Base-by-base conservation (phyloP, 1,284 basidiomycete species). In the Takashimella tepidaria region DNA sequence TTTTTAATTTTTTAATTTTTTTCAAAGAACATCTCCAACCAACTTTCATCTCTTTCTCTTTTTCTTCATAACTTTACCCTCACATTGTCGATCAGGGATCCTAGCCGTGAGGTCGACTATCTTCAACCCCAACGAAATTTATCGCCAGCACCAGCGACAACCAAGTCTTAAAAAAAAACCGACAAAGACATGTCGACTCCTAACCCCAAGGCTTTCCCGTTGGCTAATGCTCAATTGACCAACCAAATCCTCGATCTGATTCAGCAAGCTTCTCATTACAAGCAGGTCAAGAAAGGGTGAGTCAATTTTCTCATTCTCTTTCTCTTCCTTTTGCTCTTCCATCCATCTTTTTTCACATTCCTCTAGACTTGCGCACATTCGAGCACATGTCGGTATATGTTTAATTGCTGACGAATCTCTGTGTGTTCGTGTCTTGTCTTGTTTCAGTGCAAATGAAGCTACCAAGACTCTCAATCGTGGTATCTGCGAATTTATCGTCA, bases 391-490 rank as follows among this genome's bases (percentile, higher is more conserved):
- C n/a, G n/a, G n/a, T n/a, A n/a, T n/a, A n/a, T n/a, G n/a, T n/a
- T n/a, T n/a, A n/a, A n/a, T n/a, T n/a, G n/a, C n/a, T n/a, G n/a
- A n/a, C n/a, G n/a, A n/a, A n/a, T n/a, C n/a, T n/a, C n/a, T n/a
- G n/a, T n/a, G n/a, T n/a, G n/a, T n/a, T n/a, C n/a, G n/a, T n/a
- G n/a, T n/a, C n/a, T n/a, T n/a, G n/a, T n/a, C n/a, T n/a, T n/a
- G n/a, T 23, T 6, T 43, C 50, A 69, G 72, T 57, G 75, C 72
- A 44, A 75, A 74, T 72, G 74, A 68, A 65, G 55, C 73, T 85
- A 97, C 93, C 64, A 98, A 98, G 82, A 98, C 96, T 22, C 83
- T 98, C 62, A 98, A 98, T 50, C 89, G 96, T 72, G 95, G 96
- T 79, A 93, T 98, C 68, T 89, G 92, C 66, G 96, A 98, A 79